Evolutionary conservation across 1,284 basidiomycete species (phyloP).

Genomic region (Omphalotus olearius): DNA sequence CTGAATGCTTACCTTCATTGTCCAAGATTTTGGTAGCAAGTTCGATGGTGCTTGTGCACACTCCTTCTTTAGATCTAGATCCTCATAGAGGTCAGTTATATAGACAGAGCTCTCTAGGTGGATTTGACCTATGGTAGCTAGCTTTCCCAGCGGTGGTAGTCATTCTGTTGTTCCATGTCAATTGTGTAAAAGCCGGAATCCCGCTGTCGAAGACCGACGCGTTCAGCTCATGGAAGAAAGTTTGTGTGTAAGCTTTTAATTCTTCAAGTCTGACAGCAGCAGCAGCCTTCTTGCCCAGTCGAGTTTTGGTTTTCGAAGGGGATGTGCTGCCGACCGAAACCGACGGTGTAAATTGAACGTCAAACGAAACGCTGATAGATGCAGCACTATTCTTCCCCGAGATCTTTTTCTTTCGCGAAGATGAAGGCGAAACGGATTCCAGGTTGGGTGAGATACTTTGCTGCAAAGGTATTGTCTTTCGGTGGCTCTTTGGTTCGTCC

Average conservation of each 20-base stretch:
- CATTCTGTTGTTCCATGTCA: constrained; percentile 73
- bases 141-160: constrained; percentile 77
- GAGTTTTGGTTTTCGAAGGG: constrained; percentile 24
- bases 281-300: constrained; percentile 41
- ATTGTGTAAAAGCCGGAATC: constrained; percentile 60
- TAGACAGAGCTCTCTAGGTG: neutral
- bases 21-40: constrained; percentile 77
- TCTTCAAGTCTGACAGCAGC: constrained; percentile 40
- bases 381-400: neutral
- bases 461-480: constrained; percentile 4
- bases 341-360: neutral
- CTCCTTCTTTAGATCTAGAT: constrained; percentile 45
- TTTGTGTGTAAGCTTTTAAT: constrained; percentile 50
- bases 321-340: constrained; percentile 6
- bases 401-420: neutral
- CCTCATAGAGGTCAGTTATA: neutral
- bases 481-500: neutral
- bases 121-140: constrained; percentile 54
- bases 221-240: constrained; percentile 84
- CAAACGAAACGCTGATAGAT: neutral
- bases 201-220: constrained; percentile 67
- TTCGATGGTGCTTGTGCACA: constrained; percentile 59
- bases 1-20: constrained; percentile 47
- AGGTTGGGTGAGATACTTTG: constrained; percentile 5
- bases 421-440: neutral